Percentiles rank a stretch among this genome's conserved stretches.
Evolutionary conservation across 2,329 filamentous ascomycete species (phyloP).

Genomic region (Cladophialophora chaetospira): DNA sequence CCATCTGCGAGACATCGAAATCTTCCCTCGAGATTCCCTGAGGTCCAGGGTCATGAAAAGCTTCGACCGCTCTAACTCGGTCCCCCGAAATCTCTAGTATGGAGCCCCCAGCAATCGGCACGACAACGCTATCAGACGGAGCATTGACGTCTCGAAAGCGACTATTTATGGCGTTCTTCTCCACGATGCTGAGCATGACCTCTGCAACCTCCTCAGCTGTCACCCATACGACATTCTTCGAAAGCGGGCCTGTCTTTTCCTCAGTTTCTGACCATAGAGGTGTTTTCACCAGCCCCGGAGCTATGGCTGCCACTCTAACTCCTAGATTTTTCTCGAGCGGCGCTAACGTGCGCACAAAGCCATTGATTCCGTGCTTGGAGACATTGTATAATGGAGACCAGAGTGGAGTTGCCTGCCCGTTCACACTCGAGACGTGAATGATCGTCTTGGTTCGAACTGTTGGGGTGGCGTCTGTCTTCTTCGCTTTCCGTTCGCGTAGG

Average conservation of each 20-base stretch:
- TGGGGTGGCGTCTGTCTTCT: conserved; percentile 8
- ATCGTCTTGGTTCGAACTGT: conserved; percentile 42
- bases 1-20: conserved; percentile 7
- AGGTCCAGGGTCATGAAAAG: conserved; percentile 7
- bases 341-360: conserved; percentile 52
- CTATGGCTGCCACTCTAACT: conserved; percentile 62
- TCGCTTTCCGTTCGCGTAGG: conserved; percentile 34
- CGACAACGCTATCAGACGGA: conserved; percentile 26
- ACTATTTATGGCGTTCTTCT: conserved; percentile 45
- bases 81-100: conserved; percentile 10
- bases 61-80: conserved; percentile 3
- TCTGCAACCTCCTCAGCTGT: conserved; percentile 61
- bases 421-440: conserved; percentile 51
- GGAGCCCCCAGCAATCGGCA: conserved; percentile 4
- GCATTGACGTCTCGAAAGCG: not conserved
- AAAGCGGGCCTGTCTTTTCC: conserved; percentile 53
- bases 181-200: conserved; percentile 58
- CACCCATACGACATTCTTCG: conserved; percentile 48
- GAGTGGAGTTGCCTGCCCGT: conserved; percentile 44
- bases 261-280: conserved; percentile 63
- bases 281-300: conserved; percentile 62
- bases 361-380: conserved; percentile 51
- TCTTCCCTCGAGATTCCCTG: conserved; percentile 2
- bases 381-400: conserved; percentile 50
- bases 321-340: conserved; percentile 53